phyloP scores from a whole-genome alignment of 768 basidiomycete species.

The Tylopilus felleus region DNA sequence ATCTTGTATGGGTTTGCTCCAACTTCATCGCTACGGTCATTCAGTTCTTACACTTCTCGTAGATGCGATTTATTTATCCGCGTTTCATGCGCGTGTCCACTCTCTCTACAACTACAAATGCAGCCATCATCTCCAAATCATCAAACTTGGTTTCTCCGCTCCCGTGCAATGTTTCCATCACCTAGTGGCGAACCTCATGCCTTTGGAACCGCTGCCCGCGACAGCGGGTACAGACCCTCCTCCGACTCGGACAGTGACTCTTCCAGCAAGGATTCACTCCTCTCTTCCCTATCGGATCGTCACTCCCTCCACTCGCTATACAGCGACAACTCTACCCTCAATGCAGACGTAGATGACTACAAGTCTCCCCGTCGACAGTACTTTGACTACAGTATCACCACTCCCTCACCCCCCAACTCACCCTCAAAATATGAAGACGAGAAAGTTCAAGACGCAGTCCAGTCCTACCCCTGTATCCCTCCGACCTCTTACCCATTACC shows the following conservation, averaged over 20 bases:
- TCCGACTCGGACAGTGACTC: conserved; percentile 15
- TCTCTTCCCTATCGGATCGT: neutral
- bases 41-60: neutral
- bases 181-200: neutral
- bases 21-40: neutral
- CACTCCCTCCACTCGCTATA: neutral
- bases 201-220: neutral
- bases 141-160: neutral
- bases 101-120: conserved; percentile 13
- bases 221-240: neutral
- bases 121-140: neutral
- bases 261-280: conserved; percentile 5
- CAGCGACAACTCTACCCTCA: conserved; percentile 4
- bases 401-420: neutral
- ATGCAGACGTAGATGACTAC: conserved; percentile 13
- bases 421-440: conserved; percentile 6
- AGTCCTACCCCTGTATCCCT: conserved; percentile 2
- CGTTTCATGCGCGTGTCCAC: conserved; percentile 1
- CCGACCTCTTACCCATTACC: conserved; percentile 13
- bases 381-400: conserved; percentile 20
- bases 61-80: neutral
- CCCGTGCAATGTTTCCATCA: neutral
- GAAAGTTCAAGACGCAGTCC: neutral
- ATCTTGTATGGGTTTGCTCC: neutral
- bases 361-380: conserved; percentile 18